Evolutionary conservation across 495 filamentous ascomycete species (phyloP).

Genomic region (Trichoderma parareesei): DNA sequence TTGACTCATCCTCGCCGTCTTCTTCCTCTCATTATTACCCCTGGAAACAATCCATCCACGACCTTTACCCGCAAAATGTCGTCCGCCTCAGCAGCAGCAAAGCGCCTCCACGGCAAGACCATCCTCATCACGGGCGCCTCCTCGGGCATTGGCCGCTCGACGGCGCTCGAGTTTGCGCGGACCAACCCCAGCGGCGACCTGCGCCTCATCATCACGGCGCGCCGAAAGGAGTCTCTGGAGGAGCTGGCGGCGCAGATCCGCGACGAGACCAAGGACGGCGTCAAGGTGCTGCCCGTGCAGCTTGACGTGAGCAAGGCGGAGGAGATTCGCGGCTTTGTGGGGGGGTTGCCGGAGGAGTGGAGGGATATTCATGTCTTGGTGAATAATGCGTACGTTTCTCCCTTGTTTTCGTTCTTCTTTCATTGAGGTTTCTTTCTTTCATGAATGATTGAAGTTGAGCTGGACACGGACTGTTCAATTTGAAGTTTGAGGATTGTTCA

Average conservation of each 20-base stretch:
- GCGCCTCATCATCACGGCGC: slow-evolving; percentile 79
- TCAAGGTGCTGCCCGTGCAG: slow-evolving; percentile 71
- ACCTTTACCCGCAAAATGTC: slow-evolving; percentile 48
- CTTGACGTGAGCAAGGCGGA: slow-evolving; percentile 79
- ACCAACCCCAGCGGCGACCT: slow-evolving; percentile 68
- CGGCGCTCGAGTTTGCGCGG: slow-evolving; percentile 85
- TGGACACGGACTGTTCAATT: too few species aligned
- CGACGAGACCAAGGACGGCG: slow-evolving; percentile 70
- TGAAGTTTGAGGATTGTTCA: too few species aligned
- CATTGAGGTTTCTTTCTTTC: not conserved
- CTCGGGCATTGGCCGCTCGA: slow-evolving; percentile 82
- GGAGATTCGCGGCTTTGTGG: slow-evolving; percentile 68
- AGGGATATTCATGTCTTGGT: slow-evolving; percentile 83
- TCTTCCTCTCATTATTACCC: not conserved
- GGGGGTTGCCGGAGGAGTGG: slow-evolving; percentile 69
- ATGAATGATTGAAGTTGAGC: not conserved
- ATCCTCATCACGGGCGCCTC: slow-evolving; percentile 88
- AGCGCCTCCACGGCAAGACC: slow-evolving; percentile 90
- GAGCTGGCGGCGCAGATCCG: slow-evolving; percentile 71
- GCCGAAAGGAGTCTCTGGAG: slow-evolving; percentile 69
- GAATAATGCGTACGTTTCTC: slow-evolving; percentile 80
- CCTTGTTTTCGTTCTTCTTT: not conserved
- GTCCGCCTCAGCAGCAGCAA: slow-evolving; percentile 55
- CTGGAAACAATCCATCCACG: not conserved
- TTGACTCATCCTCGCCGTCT: not conserved